Base-by-base conservation (phyloP, 495 filamentous ascomycete genomes). In the Glarea lozoyensis region DNA sequence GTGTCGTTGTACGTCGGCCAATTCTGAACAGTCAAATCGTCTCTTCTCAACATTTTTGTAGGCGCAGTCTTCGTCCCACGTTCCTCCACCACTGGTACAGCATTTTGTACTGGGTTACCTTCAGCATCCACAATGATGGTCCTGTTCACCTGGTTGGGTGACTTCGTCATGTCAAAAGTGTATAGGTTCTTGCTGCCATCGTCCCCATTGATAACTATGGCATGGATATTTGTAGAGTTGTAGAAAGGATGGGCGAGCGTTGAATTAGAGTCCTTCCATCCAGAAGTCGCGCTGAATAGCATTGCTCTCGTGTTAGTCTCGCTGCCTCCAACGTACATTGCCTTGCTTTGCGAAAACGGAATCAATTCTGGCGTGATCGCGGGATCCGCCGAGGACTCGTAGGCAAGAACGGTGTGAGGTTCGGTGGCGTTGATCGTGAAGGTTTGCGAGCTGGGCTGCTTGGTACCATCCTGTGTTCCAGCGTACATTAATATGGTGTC, bases 101-200 rank as follows among this genome's bases (percentile, higher is more conserved):
- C 42, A 18, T 39, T 67, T 50, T 10, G 68, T 55, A 29, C 60
- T 43, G 27, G 72, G 53, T 46, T 45, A 64, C 57, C 79, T 48
- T 59, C 45, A 5, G 50, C 60, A 42, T 56, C 60, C 18, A 66
- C 48, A 11, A 94, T 53, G 6, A 80, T 72, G 4, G 76, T 70
- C 39, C 80, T 77, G 15, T 75, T 73, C 32, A 96, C 84, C 7
- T 65, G 56, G 57, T 94, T 92, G n/a, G 93, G 89, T 2, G 76
- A 79, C 10, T 67, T 67, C 10, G 65, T 73, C 70, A 90, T 76
- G 55, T 95, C 78, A 57, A 88, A 97, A 1, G 75, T 75, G 49
- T 88, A 75, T 10, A 97, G 65, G n/a, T 86, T 69, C 57, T 88
- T 92, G 60, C 83, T 88, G 3, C 79, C 86, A 55, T 94, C 84